A percentile compares a stretch with the other conserved stretches of the same genome.
These are phyloP conservation scores for Aspergillus fructus DNA, from an alignment of 2,329 filamentous ascomycete genomes.

Conservation along the genomic window DNA sequence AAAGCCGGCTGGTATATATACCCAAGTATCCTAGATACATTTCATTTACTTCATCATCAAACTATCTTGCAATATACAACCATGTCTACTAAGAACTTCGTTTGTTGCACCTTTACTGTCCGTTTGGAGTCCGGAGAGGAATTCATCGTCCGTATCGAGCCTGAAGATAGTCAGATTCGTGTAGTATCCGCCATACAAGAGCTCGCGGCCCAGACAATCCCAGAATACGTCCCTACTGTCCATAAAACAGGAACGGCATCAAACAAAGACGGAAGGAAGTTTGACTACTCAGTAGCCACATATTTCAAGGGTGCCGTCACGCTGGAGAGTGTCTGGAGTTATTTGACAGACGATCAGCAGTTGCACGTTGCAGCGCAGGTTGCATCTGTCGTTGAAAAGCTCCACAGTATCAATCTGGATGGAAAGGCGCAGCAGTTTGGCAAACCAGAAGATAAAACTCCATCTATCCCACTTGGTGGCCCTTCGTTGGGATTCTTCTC, in stretches of 20 bases:
- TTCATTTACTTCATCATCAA: too few species aligned
- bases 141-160: neutral
- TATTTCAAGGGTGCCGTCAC: neutral
- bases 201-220: neutral
- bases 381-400: neutral
- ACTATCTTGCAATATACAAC: too few species aligned
- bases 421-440: neutral
- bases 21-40: too few species aligned
- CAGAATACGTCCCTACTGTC: neutral
- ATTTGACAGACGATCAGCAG: neutral
- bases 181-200: neutral
- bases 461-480: neutral
- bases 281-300: neutral
- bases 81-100: neutral
- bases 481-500: too few species aligned
- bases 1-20: too few species aligned
- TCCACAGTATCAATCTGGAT: neutral
- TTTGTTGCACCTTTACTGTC: neutral
- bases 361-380: neutral
- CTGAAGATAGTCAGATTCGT: neutral
- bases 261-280: neutral
- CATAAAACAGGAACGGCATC: neutral
- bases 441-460: neutral
- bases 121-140: neutral
- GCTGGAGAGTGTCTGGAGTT: neutral